phyloP scores from a whole-genome alignment of 768 basidiomycete species.

The Termitomyces sp. region DNA sequence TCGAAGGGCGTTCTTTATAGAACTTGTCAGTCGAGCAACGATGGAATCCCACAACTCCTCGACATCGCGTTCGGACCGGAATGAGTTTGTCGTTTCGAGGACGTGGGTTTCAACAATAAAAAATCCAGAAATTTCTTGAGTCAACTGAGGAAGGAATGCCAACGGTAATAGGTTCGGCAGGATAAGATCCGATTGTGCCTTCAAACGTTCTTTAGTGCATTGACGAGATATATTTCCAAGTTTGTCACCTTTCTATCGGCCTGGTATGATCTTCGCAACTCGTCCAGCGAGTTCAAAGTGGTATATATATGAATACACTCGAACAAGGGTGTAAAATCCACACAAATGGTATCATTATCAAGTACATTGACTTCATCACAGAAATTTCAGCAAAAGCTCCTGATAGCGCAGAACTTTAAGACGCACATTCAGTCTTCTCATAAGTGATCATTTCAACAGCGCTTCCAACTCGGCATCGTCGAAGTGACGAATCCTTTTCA shows the following conservation, averaged over 20 bases:
- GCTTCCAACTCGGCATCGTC: conserved; percentile 77
- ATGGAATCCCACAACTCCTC: conserved; percentile 95
- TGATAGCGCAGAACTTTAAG: neutral
- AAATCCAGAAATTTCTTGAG: conserved; percentile 94
- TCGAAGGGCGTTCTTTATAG: conserved; percentile 67
- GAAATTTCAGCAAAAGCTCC: conserved; percentile 7
- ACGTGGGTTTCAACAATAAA: conserved; percentile 96
- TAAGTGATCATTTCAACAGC: conserved; percentile 89
- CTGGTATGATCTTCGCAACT: conserved; percentile 89
- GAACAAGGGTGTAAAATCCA: conserved; percentile 93
- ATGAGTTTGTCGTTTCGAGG: conserved; percentile 78
- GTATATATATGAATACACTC: conserved; percentile 97
- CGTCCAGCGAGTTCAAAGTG: conserved; percentile 83
- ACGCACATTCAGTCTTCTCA: conserved; percentile 92
- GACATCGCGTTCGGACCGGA: conserved; percentile 87
- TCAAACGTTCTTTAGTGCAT: neutral
- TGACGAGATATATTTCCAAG: neutral
- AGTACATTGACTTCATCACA: conserved; percentile 68
- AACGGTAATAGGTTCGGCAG: conserved; percentile 70
- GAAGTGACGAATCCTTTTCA: conserved; percentile 79
- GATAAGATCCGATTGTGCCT: conserved; percentile 98
- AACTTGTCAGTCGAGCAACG: conserved; percentile 63
- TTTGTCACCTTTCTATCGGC: conserved; percentile 82
- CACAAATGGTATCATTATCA: conserved; percentile 81
- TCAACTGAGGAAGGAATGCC: conserved; percentile 63